Evolutionary conservation across 257 asterid species (phyloP).

Genomic region (Nyctanthes arbortristis): DNA sequence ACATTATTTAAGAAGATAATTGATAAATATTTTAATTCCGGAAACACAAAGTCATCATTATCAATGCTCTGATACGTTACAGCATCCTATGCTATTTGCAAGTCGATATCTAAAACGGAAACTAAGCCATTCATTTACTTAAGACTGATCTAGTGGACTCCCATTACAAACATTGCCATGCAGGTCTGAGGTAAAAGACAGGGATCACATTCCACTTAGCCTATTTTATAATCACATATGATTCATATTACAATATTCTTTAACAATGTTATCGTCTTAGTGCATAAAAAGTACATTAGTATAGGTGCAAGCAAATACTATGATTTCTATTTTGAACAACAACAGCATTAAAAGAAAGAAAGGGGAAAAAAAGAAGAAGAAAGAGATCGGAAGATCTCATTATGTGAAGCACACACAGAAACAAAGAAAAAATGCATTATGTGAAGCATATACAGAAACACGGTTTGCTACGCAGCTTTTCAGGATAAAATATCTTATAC

Average conservation of each 20-base stretch:
- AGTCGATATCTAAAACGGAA: background rate
- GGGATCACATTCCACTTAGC: no score
- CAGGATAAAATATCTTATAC: background rate
- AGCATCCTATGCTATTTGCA: background rate
- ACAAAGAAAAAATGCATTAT: no score
- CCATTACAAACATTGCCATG: background rate
- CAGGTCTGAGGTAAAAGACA: background rate
- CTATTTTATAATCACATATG: no score
- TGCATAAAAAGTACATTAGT: background rate
- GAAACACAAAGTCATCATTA: background rate
- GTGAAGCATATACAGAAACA: background rate
- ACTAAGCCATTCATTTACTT: background rate
- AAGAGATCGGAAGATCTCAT: no score
- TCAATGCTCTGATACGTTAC: background rate
- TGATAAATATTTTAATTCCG: background rate
- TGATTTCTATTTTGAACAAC: background rate
- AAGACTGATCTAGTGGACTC: background rate
- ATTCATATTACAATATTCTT: background rate
- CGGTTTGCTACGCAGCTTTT: background rate
- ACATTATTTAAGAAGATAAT: no score
- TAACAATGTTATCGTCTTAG: background rate
- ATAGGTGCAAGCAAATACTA: background rate
- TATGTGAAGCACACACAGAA: no score
- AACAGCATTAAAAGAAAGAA: no score
- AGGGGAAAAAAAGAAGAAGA: no score